These are phyloP conservation scores for Raffaelea arxii DNA, from an alignment of 2,329 filamentous ascomycete species.

Conservation along the genomic window DNA sequence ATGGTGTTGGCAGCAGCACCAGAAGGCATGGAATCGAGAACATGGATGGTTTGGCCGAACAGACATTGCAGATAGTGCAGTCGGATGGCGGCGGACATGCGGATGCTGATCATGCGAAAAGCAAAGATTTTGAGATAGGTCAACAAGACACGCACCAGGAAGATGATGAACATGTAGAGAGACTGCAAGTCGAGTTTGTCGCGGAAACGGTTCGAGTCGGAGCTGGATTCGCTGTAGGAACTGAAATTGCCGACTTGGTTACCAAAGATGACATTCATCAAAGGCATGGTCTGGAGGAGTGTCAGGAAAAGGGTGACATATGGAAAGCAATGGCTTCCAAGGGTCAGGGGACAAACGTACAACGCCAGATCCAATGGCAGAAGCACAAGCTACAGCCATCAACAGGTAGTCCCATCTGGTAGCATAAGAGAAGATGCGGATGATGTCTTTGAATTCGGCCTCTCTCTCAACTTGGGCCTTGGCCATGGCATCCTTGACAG, in stretches of 20 bases:
- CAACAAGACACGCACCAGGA: conserved; percentile 54
- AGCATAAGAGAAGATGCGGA: conserved; percentile 45
- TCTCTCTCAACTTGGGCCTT: conserved; percentile 33
- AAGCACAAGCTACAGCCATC: conserved; percentile 34
- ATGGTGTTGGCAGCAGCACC: conserved; percentile 54
- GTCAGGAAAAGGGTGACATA: conserved; percentile 2
- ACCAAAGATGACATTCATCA: conserved; percentile 53
- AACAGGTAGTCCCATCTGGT: conserved; percentile 40
- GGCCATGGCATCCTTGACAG: conserved; percentile 4
- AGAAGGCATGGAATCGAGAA: conserved; percentile 55
- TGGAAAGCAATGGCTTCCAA: not conserved
- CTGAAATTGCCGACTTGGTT: conserved; percentile 39
- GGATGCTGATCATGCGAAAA: conserved; percentile 52
- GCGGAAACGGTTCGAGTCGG: conserved; percentile 27
- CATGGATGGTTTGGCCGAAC: conserved; percentile 56
- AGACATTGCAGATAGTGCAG: conserved; percentile 55
- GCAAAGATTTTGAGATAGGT: conserved; percentile 47
- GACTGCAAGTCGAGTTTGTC: conserved; percentile 32
- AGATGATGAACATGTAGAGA: conserved; percentile 62
- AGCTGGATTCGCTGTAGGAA: conserved; percentile 28
- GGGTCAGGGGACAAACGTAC: conserved; percentile 16
- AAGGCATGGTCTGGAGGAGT: conserved; percentile 35
- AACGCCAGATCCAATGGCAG: conserved; percentile 41
- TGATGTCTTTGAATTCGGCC: conserved; percentile 34
- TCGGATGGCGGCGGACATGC: conserved; percentile 51